A percentile compares a stretch with the other conserved stretches of the same genome.
These are phyloP conservation scores for Grosmannia huntii DNA, from an alignment of 2,329 filamentous ascomycete species.

Conservation along the genomic window DNA sequence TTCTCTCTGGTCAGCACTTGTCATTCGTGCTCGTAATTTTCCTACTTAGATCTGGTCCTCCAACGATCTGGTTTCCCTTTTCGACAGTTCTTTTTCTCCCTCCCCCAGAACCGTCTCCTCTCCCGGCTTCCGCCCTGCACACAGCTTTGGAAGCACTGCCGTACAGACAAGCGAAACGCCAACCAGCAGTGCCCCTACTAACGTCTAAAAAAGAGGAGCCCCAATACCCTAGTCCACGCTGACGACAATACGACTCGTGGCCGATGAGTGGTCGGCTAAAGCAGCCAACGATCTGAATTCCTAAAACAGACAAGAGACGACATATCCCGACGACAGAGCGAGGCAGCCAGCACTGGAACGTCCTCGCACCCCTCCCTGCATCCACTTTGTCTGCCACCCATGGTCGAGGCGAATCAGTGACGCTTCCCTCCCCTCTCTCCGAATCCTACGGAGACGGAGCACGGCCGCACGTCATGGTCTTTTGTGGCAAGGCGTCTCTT, in stretches of 20 bases:
- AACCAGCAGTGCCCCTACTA: neutral
- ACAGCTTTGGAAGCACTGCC: neutral
- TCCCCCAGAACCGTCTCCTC: neutral
- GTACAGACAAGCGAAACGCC: neutral
- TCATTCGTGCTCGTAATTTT: neutral
- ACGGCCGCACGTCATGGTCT: conserved; percentile 29
- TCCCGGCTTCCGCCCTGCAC: neutral
- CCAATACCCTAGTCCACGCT: neutral
- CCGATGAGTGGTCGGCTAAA: neutral
- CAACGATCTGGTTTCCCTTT: conserved; percentile 17
- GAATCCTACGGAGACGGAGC: neutral
- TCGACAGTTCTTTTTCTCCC: conserved; percentile 8
- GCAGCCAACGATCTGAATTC: neutral
- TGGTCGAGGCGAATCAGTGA: neutral
- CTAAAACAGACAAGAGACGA: neutral
- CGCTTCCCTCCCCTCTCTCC: neutral
- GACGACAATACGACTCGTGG: neutral
- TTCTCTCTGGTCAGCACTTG: neutral
- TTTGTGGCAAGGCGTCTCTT: conserved; percentile 43
- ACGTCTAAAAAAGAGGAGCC: neutral
- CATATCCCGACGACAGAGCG: neutral
- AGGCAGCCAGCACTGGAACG: neutral
- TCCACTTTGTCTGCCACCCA: neutral
- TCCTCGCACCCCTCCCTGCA: neutral
- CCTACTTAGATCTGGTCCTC: conserved; percentile 3